Evolutionary conservation across 2,329 filamentous ascomycete species (phyloP).

Genomic region (Berkeleyomyces rouxiae): DNA sequence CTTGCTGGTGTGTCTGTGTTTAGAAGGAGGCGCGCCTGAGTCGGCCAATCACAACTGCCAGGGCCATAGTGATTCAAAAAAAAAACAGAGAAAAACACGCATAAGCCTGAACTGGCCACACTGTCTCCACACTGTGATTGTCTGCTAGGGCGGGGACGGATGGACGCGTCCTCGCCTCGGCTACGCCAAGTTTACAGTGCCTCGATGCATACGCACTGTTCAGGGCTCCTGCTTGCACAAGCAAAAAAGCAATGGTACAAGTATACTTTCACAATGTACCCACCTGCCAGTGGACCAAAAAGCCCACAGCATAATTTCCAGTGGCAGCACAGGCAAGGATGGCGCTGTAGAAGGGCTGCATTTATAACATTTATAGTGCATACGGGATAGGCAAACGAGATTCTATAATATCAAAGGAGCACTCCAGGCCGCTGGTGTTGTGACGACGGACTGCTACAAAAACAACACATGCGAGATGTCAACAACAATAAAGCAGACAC

Average conservation of each 20-base stretch:
- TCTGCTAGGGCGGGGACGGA: too few relatives aligned
- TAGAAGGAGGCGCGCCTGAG: conserved; percentile 10
- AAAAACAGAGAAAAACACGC: conserved; percentile 8
- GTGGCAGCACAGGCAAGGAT: conserved; percentile 6
- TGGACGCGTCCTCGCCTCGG: not conserved
- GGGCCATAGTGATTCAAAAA: not conserved
- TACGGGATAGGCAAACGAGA: not conserved
- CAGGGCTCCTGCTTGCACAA: not conserved
- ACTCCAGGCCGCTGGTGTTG: not conserved
- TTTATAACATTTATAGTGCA: conserved; percentile 2
- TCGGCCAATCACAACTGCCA: conserved; percentile 9
- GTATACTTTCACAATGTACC: not conserved
- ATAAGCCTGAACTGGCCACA: conserved; percentile 1
- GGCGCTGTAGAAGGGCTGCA: conserved; percentile 5
- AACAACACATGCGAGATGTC: not conserved
- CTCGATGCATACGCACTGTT: not conserved
- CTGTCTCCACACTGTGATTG: not conserved
- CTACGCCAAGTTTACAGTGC: not conserved
- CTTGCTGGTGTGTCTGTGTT: not conserved
- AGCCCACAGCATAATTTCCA: conserved; percentile 7
- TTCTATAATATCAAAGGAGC: not conserved
- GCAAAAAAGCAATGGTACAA: not conserved
- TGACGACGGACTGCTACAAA: not conserved
- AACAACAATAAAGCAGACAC: not conserved
- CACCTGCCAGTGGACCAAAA: conserved; percentile 5